Evolutionary conservation across 257 asterid genomes (phyloP), one percentile per base, ranked within the genome.

Genomic region (Jacaranda mimosifolia): DNA sequence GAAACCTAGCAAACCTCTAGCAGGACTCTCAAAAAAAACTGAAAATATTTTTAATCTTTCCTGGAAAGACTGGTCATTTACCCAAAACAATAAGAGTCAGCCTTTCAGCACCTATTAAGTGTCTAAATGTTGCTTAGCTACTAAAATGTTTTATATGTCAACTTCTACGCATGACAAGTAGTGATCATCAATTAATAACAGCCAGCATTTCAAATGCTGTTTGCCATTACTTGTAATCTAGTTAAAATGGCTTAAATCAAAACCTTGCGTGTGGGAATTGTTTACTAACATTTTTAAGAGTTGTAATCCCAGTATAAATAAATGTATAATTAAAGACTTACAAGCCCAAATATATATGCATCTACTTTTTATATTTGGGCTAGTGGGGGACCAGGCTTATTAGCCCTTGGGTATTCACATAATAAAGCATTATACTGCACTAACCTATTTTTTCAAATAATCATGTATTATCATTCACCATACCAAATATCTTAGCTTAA

Each of bases 131-230:
- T 64, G 17, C 62, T 42, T 45, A 52, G 26, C 9, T n/a, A 12
- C 68, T 45, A 49, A 49, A 62, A 56, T 7, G 51, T 51, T 53
- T 52, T 46, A 53, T 42, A 21, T 5, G 32, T 66, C 26, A 6
- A 73, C 17, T 46, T 53, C 65, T 11, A 63, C 63, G 17, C 68
- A 60, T 46, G 60, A 45, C 18, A 52, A 53, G 48, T 56, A 39
- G 70, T 26, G 74, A 45, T 68, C 17, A 52, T 74, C 53, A 35
- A 43, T 9, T 52, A 60, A 80, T 45, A 59, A 40, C 58, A 72
- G 26, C 49, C 1, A 65, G 70, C 63, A 48, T 19, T 74, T 26
- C 43, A 0, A 3, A 48, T 5, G 62, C 59, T 56, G 49, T 53
- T 21, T 5, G 57, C 13, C 63, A 36, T 65, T 66, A 51, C 7